Evolutionary conservation across 257 asterid genomes (phyloP), one percentile per base, ranked within the genome.

Genomic region (Solanum piurae): DNA sequence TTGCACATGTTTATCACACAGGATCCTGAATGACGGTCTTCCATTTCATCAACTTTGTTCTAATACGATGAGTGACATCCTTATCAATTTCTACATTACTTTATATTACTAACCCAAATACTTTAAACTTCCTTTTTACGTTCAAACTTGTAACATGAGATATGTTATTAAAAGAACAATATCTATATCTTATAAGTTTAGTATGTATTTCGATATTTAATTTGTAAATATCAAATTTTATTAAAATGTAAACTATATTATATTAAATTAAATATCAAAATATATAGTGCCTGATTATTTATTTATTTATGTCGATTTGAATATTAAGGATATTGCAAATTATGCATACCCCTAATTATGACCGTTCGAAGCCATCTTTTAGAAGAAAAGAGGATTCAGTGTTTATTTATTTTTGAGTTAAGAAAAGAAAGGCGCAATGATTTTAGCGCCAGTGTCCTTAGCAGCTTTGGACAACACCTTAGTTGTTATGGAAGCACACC

Each of bases 341-440:
- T 66, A 27, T 66, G 36, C 20, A 66, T 12, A 66, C 36, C 20
- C 73, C 73, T 25, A 25, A 27, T 46, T 27, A 55, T 36, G 74
- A 84, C 76, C 37, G 52, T 33, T 55, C 36, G 37, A 23, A 84
- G n/a, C 33, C n/a, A 36, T 25, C 71, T 9, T 83, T 83, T 1
- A 16, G 29, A 44, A 29, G 37, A 13, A 72, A 29, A 73, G 25
- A 20, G 23, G 8, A 21, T 13, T 46, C 16, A 18, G 40, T 16
- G 71, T 20, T 29, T 18, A 33, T 33, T 16, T 72, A 8, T 33
- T 33, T 69, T 33, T 33, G 3, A 71, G 21, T 72, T 60, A 14
- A 36, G 36, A 37, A 84, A 84, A 62, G 75, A 55, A 40, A 84
- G 77, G 36, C 10, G 68, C 69, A 68, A 68, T 85, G 62, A 85